Percentiles rank a stretch among this genome's conserved stretches.
Evolutionary conservation across 2,329 filamentous ascomycete species (phyloP).

Genomic region (Aureobasidium musti): DNA sequence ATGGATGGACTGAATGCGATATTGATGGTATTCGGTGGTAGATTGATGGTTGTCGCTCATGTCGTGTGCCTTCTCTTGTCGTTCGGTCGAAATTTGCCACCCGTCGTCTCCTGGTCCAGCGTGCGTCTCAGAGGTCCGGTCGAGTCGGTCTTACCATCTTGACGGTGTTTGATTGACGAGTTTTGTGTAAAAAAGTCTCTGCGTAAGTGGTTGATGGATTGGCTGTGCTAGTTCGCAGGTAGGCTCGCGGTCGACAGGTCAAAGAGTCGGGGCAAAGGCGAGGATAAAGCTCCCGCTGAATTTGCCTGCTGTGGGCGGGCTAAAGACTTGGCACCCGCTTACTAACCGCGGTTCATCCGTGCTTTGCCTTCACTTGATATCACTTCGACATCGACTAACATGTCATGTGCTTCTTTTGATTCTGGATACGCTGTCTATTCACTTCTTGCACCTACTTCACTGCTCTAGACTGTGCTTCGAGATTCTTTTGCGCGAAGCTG

Average conservation of each 20-base stretch:
- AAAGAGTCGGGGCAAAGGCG: constrained; percentile 27
- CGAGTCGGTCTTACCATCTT: constrained; percentile 26
- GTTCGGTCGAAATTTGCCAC: constrained; percentile 17
- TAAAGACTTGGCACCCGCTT: constrained; percentile 27
- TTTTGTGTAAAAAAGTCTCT: constrained; percentile 23
- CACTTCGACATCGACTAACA: constrained; percentile 3
- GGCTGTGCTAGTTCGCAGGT: constrained; percentile 28
- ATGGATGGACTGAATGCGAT: background rate
- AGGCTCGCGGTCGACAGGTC: constrained; percentile 29
- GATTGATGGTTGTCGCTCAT: constrained; percentile 23
- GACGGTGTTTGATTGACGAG: constrained; percentile 26
- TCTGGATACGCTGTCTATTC: background rate
- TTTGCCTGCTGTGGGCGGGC: constrained; percentile 26
- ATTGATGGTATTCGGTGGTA: constrained; percentile 1
- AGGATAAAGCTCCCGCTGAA: constrained; percentile 29
- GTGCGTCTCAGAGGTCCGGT: constrained; percentile 12
- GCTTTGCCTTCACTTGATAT: background rate
- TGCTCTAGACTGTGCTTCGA: constrained; percentile 3
- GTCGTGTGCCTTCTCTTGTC: constrained; percentile 23
- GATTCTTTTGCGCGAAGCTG: background rate
- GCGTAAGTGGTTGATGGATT: constrained; percentile 26
- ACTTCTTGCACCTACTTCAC: background rate
- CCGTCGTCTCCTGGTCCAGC: constrained; percentile 18
- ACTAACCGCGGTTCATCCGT: constrained; percentile 16
- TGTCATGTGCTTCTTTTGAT: constrained; percentile 24